phyloP scores from a whole-genome alignment of 2,329 filamentous ascomycete species.

The Colletotrichum zoysiae region DNA sequence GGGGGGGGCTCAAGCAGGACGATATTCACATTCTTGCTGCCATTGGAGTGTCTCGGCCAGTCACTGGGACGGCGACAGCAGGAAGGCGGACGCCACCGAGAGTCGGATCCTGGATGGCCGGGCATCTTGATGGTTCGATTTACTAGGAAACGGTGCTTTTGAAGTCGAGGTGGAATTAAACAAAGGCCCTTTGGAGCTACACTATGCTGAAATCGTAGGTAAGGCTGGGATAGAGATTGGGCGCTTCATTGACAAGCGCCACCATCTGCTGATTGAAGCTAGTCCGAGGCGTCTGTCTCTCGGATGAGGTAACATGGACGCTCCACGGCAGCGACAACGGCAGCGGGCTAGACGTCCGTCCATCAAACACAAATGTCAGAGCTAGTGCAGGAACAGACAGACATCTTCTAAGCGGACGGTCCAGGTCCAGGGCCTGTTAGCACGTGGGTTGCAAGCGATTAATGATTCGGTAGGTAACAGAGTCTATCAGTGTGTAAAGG shows the following conservation, averaged over 20 bases:
- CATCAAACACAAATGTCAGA: neutral
- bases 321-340: too few species aligned
- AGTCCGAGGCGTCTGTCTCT: neutral
- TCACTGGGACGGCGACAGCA: neutral
- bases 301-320: neutral
- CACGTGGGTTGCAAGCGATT: neutral
- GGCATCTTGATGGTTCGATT: neutral
- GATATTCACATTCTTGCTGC: neutral
- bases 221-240: neutral
- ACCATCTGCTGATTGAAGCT: neutral
- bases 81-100: too few species aligned
- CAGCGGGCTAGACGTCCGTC: neutral
- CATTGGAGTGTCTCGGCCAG: neutral
- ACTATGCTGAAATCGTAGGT: too few species aligned
- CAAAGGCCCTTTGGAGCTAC: neutral
- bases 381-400: conserved; percentile 15
- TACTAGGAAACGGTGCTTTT: too few species aligned
- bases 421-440: neutral
- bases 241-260: neutral
- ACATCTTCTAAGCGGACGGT: neutral
- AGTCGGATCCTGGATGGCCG: neutral
- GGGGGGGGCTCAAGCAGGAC: neutral
- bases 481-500: neutral
- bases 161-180: neutral
- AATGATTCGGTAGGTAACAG: neutral